Base-by-base conservation (phyloP, 1,139 yeast species). In the Spencermartinsiella ligniputridi region DNA sequence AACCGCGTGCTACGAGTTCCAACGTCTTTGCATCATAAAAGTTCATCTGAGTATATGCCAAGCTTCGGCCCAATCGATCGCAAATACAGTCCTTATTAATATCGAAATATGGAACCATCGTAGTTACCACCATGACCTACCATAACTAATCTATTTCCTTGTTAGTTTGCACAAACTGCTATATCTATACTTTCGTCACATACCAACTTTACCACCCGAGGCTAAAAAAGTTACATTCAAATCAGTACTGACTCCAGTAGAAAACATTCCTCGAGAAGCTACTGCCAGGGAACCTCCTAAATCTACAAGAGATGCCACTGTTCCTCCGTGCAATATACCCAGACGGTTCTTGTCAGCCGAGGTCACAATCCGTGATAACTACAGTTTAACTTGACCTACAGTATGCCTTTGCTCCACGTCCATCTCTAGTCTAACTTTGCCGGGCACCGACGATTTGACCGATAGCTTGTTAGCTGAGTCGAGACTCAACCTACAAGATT, bases 231-330 rank as follows among this genome's bases (percentile, higher is more conserved):
- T 67, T n/a, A 68, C 65, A 34, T 64, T 60, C 40, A 70, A 50
- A 45, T 70, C 75, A 0, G 72, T 70, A 20, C 71, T 61, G 30
- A 70, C 75, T 2, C 75, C 75, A 2, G 75, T 71, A 51, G 63
- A 53, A 45, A 58, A 69, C 52, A 69, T 49, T 6, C 75, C 75
- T 13, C 65, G 56, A 17, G 72, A 64, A 1, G 74, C 67, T 3
- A 69, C 58, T 0, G 75, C 74, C 42, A 70, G 52, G 3, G 75
- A 70, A n/a, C 75, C 75, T 9, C 74, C 75, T 2, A 71, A 58
- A 43, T 70, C 75, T 12, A 69, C 70, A 24, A 58, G 44, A 3
- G 64, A 49, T 3, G 74, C 69, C 24, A 70, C 54, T 3, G 70
- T 66, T 1, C 74, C 74, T 12, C 74, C 74, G 42, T 70, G 74